phyloP scores from a whole-genome alignment of 192 early-diverging fungal genomes.

The Thamnidium elegans region DNA sequence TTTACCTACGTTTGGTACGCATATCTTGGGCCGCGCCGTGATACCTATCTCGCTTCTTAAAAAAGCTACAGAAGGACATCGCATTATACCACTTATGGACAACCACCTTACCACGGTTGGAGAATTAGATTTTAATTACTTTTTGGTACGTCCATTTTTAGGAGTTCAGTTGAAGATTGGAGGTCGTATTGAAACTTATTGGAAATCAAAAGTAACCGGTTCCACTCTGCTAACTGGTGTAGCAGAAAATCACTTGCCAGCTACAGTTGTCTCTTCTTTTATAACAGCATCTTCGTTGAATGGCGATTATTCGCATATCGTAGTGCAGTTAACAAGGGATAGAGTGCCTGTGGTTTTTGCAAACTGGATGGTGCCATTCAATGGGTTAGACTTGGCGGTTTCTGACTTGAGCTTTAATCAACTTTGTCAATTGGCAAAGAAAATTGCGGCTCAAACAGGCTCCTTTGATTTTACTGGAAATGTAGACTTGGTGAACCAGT shows the following conservation, averaged over 20 bases:
- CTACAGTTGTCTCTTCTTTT: slow-evolving; percentile 52
- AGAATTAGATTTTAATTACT: slow-evolving; percentile 77
- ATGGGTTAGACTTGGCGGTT: slow-evolving; percentile 47
- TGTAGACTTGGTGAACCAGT: no score
- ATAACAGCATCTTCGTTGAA: slow-evolving; percentile 84
- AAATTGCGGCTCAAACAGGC: not conserved
- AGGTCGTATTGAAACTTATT: slow-evolving; percentile 96
- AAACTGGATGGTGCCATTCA: slow-evolving; percentile 63
- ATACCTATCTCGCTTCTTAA: slow-evolving; percentile 30
- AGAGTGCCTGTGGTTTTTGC: slow-evolving; percentile 82
- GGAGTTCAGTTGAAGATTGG: slow-evolving; percentile 89
- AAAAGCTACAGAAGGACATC: slow-evolving; percentile 40
- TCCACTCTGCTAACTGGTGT: slow-evolving; percentile 35
- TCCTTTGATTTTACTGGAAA: no score
- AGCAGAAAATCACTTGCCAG: slow-evolving; percentile 3
- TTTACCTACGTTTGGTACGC: slow-evolving; percentile 92
- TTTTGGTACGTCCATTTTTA: slow-evolving; percentile 80
- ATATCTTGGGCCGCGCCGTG: slow-evolving; percentile 83
- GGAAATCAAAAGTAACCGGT: slow-evolving; percentile 88
- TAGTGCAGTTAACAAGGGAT: slow-evolving; percentile 88
- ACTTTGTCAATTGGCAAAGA: slow-evolving; percentile 30
- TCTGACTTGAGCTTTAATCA: slow-evolving; percentile 51
- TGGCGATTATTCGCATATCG: slow-evolving; percentile 84
- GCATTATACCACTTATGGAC: slow-evolving; percentile 79
- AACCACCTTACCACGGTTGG: slow-evolving; percentile 88